A percentile compares a stretch with the other conserved stretches of the same genome.
These are phyloP conservation scores for Chenopodium formosanum DNA, from an alignment of 148 eudicot genomes.

Conservation along the genomic window DNA sequence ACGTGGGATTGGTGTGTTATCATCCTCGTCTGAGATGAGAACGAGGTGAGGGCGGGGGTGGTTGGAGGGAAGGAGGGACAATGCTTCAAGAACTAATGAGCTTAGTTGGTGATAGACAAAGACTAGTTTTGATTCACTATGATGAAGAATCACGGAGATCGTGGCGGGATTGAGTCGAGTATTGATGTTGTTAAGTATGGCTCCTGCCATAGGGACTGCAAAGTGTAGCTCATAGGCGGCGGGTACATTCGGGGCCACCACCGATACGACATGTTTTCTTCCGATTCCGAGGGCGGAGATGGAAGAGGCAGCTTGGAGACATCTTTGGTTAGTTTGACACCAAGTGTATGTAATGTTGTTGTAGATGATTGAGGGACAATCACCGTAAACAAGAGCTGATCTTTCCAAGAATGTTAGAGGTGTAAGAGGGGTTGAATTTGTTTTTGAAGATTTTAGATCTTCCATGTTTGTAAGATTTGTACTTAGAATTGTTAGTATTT, in stretches of 20 bases:
- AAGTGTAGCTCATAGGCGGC: conserved; percentile 39
- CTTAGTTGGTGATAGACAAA: conserved; percentile 12
- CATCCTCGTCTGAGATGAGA: neutral
- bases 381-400: conserved; percentile 33
- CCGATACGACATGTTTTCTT: conserved; percentile 25
- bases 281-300: conserved; percentile 20
- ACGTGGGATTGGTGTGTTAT: neutral
- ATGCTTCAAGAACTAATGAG: conserved; percentile 10
- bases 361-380: conserved; percentile 34
- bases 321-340: conserved; percentile 33
- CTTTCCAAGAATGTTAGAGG: conserved; percentile 40
- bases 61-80: conserved; percentile 11
- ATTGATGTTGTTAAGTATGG: conserved; percentile 34
- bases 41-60: conserved; percentile 19
- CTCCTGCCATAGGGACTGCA: conserved; percentile 40
- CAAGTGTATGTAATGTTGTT: conserved; percentile 29
- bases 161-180: conserved; percentile 29
- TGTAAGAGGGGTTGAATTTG: conserved; percentile 39
- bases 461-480: neutral
- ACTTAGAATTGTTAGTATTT: too few relatives aligned
- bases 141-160: conserved; percentile 19
- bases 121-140: conserved; percentile 24
- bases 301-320: conserved; percentile 34
- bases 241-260: conserved; percentile 35
- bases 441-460: conserved; percentile 12